Conservation (phyloP, 1,284 basidiomycete species). For the Ustilago lituana region DNA sequence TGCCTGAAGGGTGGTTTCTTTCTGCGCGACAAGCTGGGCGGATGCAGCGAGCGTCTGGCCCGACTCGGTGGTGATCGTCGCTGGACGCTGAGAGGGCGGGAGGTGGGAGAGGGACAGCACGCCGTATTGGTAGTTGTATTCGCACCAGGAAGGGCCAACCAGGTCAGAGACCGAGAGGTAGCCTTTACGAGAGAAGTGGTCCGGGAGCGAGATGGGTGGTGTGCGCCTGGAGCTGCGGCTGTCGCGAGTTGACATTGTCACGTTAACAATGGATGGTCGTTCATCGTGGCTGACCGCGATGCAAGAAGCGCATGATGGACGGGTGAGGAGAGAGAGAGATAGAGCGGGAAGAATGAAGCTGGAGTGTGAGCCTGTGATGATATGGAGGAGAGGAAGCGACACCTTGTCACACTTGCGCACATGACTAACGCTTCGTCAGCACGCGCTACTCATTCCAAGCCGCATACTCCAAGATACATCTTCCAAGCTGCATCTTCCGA, state of each 20-base stretch:
- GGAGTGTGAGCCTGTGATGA: no score
- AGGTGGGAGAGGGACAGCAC: constrained; percentile 55
- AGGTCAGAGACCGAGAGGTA: constrained; percentile 61
- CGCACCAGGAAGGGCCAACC: constrained; percentile 62
- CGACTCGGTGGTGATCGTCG: constrained; percentile 48
- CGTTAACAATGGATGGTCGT: no score
- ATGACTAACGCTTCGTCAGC: no score
- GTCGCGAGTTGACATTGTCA: not conserved
- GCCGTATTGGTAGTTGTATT: constrained; percentile 57
- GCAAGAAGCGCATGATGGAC: no score
- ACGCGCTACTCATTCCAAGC: no score
- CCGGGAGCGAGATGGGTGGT: constrained; percentile 30
- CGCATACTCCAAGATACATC: no score
- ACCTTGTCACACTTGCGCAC: no score
- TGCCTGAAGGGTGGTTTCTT: constrained; percentile 40
- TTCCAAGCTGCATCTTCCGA: no score
- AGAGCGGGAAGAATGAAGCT: no score
- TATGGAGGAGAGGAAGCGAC: not conserved
- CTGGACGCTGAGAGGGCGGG: constrained; percentile 45
- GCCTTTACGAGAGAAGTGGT: constrained; percentile 44
- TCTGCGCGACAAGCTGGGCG: constrained; percentile 19
- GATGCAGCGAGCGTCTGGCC: constrained; percentile 45
- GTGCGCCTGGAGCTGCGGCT: constrained; percentile 1
- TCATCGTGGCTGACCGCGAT: not conserved
- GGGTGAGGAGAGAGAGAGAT: no score